Conservation (phyloP, 1,284 basidiomycete species). For the Malassezia sympodialis region DNA sequence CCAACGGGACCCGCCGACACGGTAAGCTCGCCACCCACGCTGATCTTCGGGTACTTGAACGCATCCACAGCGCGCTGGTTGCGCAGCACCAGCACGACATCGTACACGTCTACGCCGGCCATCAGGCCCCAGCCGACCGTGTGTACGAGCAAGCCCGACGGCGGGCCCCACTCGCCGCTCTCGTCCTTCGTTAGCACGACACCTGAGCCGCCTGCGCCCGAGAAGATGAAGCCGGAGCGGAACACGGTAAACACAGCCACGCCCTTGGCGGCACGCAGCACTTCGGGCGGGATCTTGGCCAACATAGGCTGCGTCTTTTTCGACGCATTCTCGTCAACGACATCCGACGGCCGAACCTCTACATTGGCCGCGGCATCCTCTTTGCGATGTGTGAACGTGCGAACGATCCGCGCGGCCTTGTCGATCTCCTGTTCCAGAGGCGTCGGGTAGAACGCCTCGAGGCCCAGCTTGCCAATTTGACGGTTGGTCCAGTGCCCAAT, state of each 20-base stretch:
- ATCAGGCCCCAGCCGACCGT: conserved; percentile 42
- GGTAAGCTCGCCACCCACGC: conserved; percentile 42
- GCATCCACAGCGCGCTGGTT: conserved; percentile 37
- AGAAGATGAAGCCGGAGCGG: conserved; percentile 30
- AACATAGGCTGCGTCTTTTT: conserved; percentile 45
- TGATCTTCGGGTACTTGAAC: conserved; percentile 38
- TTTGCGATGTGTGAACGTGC: conserved; percentile 33
- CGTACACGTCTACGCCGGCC: conserved; percentile 48
- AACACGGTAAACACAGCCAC: conserved; percentile 47
- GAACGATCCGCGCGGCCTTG: conserved; percentile 41
- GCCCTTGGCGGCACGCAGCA: conserved; percentile 27
- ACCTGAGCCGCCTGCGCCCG: conserved; percentile 38
- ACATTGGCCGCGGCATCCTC: conserved; percentile 1
- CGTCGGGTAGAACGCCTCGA: conserved; percentile 42
- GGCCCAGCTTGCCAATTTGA: conserved; percentile 28
- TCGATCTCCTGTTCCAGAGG: conserved; percentile 31
- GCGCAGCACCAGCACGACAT: conserved; percentile 48
- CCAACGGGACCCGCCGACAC: conserved; percentile 47
- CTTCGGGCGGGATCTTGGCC: conserved; percentile 42
- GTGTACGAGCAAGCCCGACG: conserved; percentile 44
- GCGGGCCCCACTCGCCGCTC: conserved; percentile 44
- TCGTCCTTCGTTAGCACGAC: conserved; percentile 40
- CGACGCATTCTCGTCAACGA: conserved; percentile 29
- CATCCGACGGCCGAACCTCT: background rate
- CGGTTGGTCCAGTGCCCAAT: conserved; percentile 30